These are phyloP conservation scores for Pleoardoris graminearum DNA, from an alignment of 2,329 filamentous ascomycete genomes.

Conservation along the genomic window DNA sequence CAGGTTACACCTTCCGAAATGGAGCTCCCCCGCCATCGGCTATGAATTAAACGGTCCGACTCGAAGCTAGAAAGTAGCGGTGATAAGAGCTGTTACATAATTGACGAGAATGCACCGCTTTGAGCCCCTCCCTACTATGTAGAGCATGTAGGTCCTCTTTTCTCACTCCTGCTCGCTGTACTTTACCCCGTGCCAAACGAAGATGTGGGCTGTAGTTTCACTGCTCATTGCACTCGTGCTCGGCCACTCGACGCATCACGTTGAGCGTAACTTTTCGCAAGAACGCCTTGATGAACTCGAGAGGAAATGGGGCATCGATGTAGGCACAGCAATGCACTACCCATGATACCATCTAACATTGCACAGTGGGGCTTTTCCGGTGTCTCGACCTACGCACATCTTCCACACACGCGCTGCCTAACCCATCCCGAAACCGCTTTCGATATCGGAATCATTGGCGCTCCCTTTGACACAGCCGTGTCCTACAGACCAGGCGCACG, in stretches of 20 bases:
- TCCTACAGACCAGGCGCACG: slow-evolving; percentile 56
- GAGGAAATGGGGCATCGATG: slow-evolving; percentile 49
- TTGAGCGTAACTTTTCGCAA: slow-evolving; percentile 36
- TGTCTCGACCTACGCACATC: slow-evolving; percentile 61
- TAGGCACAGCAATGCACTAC: slow-evolving; percentile 16
- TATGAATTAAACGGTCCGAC: slow-evolving; percentile 7
- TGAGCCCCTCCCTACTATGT: slow-evolving; percentile 10
- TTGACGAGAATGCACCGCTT: slow-evolving; percentile 19
- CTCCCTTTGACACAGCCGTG: slow-evolving; percentile 56
- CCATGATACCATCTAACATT: slow-evolving; percentile 11
- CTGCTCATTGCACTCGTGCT: slow-evolving; percentile 23
- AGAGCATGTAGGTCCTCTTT: neutral
- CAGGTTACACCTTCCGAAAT: slow-evolving; percentile 25
- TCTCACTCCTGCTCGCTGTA: neutral
- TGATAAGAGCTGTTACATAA: slow-evolving; percentile 41
- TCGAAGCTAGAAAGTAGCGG: slow-evolving; percentile 14
- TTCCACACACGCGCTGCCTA: slow-evolving; percentile 53
- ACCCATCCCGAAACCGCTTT: slow-evolving; percentile 50
- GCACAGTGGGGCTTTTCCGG: slow-evolving; percentile 69
- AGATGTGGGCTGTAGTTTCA: slow-evolving; percentile 12
- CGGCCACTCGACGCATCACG: slow-evolving; percentile 36
- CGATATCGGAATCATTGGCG: slow-evolving; percentile 55
- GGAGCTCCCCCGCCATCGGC: slow-evolving; percentile 23
- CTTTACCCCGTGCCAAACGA: too few relatives aligned
- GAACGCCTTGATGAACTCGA: slow-evolving; percentile 39